These are phyloP conservation scores for Talaromyces stipitatus DNA, from an alignment of 495 filamentous ascomycete species.

Conservation along the genomic window DNA sequence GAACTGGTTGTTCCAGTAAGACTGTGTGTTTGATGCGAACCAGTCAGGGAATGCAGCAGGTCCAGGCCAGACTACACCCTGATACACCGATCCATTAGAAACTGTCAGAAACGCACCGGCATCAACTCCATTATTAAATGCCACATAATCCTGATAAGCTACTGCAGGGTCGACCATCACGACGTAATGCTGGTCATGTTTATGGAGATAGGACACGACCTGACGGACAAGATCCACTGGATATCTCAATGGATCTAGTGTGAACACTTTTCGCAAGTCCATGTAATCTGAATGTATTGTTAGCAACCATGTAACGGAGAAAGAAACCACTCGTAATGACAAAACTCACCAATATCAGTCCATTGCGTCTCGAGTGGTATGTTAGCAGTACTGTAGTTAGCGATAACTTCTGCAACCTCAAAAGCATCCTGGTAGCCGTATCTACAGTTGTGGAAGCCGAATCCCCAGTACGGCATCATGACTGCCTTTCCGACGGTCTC, in stretches of 20 bases:
- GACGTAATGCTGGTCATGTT: slow-evolving; percentile 68
- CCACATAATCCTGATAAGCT: slow-evolving; percentile 56
- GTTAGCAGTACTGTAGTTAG: slow-evolving; percentile 65
- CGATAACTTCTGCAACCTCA: slow-evolving; percentile 70
- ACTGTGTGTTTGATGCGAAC: slow-evolving; percentile 60
- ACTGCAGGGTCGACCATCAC: slow-evolving; percentile 87
- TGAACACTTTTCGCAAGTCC: slow-evolving; percentile 61
- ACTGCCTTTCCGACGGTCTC: slow-evolving; percentile 59
- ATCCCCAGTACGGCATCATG: slow-evolving; percentile 82
- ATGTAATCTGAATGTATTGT: slow-evolving; percentile 52
- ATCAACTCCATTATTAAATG: slow-evolving; percentile 55
- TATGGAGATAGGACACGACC: slow-evolving; percentile 64
- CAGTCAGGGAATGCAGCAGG: slow-evolving; percentile 77
- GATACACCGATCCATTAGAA: slow-evolving; percentile 57
- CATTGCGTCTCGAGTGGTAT: slow-evolving; percentile 88
- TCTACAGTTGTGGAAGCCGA: slow-evolving; percentile 78
- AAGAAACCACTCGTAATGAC: not conserved
- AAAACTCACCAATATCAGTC: slow-evolving; percentile 58
- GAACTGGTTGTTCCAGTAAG: slow-evolving; percentile 73
- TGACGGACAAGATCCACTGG: slow-evolving; percentile 59
- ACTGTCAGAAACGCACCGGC: slow-evolving; percentile 58
- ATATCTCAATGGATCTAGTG: slow-evolving; percentile 66
- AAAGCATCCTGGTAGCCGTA: slow-evolving; percentile 75
- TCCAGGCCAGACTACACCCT: slow-evolving; percentile 82
- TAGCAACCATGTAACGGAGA: not conserved